Evolutionary conservation across 495 filamentous ascomycete genomes (phyloP), one percentile per base, ranked within the genome.

Genomic region (Cryomyces minteri): DNA sequence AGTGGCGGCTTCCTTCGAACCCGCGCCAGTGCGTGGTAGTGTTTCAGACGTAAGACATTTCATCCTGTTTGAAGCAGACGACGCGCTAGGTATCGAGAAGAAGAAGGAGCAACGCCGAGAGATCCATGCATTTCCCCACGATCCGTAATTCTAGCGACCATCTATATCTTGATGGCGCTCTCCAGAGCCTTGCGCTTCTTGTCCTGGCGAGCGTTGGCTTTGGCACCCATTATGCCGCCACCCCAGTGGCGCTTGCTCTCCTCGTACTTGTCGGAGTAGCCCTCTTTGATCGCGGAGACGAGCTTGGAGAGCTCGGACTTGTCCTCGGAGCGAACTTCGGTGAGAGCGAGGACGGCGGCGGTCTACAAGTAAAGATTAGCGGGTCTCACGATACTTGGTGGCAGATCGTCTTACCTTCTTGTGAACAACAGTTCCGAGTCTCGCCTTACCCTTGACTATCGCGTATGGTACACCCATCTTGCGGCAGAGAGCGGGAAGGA

Each of bases 381-480:
- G 48, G 5, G 3, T 44, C 4, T 12, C n/a, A 31, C 18, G 51
- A 67, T 53, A 68, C 56, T 41, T 40, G 25, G 37, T n/a, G 36
- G 31, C 25, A 28, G 0, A 10, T 30, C 5, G 36, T 47, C 62
- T 34, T 62, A 87, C 83, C 82, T 98, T 99, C 79, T 99, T 92
- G 83, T 96, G 92, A 59, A 99, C 88, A 57, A 96, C 87, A 49
- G 90, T 94, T 57, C 92, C 92, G 58, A 96, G 84, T 67, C 92
- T 78, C 54, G 92, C 88, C 80, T 99, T 99, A 69, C 92, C 92
- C 81, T 96, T 99, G 62, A 96, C 79, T 60, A 99, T 99, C 62
- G 86, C 88, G 67, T 94, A 99, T 45, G 92, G 92, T 54, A 98
- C 76, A 70, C 92, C 92, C 87, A 99, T 96, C 84, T 99, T 99